A percentile compares a stretch with the other conserved stretches of the same genome.
These are phyloP conservation scores for Trichomonas gallinae DNA, from an alignment of 208 protist species.

Conservation along the genomic window DNA sequence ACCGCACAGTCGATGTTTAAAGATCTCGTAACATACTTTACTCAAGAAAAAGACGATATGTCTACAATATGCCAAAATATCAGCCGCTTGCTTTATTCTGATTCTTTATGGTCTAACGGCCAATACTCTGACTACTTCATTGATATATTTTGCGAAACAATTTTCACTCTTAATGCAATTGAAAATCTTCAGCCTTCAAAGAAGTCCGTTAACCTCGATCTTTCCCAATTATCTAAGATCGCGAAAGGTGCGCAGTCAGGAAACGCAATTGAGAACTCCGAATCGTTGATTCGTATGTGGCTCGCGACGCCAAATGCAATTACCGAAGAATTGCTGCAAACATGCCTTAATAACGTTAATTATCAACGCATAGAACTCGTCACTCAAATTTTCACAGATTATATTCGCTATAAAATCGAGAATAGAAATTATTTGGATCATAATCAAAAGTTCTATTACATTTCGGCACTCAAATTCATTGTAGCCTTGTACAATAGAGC, in stretches of 20 bases:
- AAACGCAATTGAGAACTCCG: neutral
- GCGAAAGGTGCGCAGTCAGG: neutral
- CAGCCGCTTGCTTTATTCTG: neutral
- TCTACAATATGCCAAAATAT: neutral
- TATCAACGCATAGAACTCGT: neutral
- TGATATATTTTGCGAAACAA: neutral
- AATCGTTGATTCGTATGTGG: neutral
- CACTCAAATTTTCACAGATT: neutral
- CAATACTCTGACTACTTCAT: neutral
- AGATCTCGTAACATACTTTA: neutral
- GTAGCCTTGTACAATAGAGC: neutral
- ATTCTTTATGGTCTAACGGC: neutral
- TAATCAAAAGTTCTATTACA: neutral
- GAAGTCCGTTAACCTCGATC: neutral
- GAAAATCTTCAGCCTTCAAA: neutral
- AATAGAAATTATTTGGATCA: neutral
- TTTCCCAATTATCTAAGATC: neutral
- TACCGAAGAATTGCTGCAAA: neutral
- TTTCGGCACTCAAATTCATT: neutral
- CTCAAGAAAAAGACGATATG: neutral
- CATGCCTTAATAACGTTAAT: neutral
- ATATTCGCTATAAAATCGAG: neutral
- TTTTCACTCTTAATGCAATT: neutral
- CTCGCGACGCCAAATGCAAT: neutral
- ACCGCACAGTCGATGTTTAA: neutral